Percentiles rank a stretch among this genome's conserved stretches.
phyloP scores from a whole-genome alignment of 495 filamentous ascomycete genomes.

The Aspergillus nanangensis region DNA sequence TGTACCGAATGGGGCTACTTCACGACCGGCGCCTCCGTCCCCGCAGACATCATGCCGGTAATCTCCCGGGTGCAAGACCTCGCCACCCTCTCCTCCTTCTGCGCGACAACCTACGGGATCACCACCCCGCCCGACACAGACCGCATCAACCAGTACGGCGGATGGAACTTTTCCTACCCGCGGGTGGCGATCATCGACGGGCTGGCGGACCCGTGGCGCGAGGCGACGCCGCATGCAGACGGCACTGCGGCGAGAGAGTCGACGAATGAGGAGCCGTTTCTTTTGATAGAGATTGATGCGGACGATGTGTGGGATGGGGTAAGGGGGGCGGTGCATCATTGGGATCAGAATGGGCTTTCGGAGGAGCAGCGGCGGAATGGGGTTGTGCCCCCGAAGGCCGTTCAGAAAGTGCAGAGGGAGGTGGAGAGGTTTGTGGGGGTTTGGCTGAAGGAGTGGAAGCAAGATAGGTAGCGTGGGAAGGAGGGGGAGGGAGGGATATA shows the following conservation, averaged over 20 bases:
- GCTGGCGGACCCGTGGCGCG: slow-evolving; percentile 65
- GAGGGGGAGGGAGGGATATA: no score
- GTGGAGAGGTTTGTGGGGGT: slow-evolving; percentile 56
- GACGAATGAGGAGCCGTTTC: slow-evolving; percentile 55
- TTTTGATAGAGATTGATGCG: slow-evolving; percentile 45
- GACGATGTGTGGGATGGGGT: slow-evolving; percentile 19
- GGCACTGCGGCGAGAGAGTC: slow-evolving; percentile 40
- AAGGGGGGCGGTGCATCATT: slow-evolving; percentile 59
- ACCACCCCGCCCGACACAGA: slow-evolving; percentile 48
- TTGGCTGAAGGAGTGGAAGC: slow-evolving; percentile 59
- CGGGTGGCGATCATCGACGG: slow-evolving; percentile 66
- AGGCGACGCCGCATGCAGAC: slow-evolving; percentile 57
- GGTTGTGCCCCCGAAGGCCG: slow-evolving; percentile 45
- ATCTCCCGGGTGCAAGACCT: slow-evolving; percentile 61
- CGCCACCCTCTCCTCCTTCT: slow-evolving; percentile 48
- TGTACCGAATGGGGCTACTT: slow-evolving; percentile 63
- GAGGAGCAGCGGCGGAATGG: slow-evolving; percentile 50
- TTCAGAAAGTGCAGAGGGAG: slow-evolving; percentile 49
- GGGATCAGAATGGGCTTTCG: slow-evolving; percentile 68
- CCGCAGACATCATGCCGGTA: slow-evolving; percentile 52
- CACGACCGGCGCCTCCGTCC: slow-evolving; percentile 60
- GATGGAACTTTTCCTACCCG: slow-evolving; percentile 58
- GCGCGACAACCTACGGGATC: slow-evolving; percentile 60
- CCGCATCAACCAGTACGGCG: slow-evolving; percentile 64
- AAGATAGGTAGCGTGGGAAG: neutral